These are phyloP conservation scores for Colletotrichum spaethianum DNA, from an alignment of 2,329 filamentous ascomycete species.

Conservation along the genomic window DNA sequence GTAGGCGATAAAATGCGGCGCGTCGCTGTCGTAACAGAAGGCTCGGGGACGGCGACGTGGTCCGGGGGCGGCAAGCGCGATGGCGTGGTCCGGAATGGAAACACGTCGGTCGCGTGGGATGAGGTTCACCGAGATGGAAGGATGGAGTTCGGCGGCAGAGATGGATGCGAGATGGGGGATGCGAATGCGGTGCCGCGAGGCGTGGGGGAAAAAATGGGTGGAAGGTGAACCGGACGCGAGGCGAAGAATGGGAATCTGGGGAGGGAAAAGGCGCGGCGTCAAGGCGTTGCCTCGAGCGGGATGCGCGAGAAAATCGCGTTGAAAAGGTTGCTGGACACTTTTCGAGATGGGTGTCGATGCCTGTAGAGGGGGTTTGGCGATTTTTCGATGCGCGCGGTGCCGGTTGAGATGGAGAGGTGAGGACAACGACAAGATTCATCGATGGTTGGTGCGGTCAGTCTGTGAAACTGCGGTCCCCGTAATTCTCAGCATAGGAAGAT, in stretches of 20 bases:
- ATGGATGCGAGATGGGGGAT: slow-evolving; percentile 13
- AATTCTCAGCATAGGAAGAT: slow-evolving; percentile 59
- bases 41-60: slow-evolving; percentile 23
- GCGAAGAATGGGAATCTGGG: slow-evolving; percentile 59
- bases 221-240: slow-evolving; percentile 50
- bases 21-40: slow-evolving; percentile 26
- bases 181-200: slow-evolving; percentile 40
- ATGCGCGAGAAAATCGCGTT: slow-evolving; percentile 68
- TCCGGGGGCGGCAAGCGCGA: slow-evolving; percentile 29
- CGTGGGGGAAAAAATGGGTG: slow-evolving; percentile 44
- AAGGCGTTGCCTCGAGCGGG: slow-evolving; percentile 57
- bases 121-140: slow-evolving; percentile 35
- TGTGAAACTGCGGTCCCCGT: slow-evolving; percentile 53
- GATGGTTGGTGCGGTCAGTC: slow-evolving; percentile 60
- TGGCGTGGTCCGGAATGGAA: slow-evolving; percentile 24
- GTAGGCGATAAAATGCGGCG: slow-evolving; percentile 36
- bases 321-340: slow-evolving; percentile 66
- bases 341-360: slow-evolving; percentile 72
- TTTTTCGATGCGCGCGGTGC: slow-evolving; percentile 73
- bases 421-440: slow-evolving; percentile 66
- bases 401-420: slow-evolving; percentile 66
- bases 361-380: slow-evolving; percentile 72
- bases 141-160: slow-evolving; percentile 38
- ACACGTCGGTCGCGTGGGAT: slow-evolving; percentile 41
- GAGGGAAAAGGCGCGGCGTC: slow-evolving; percentile 55